Percentiles rank a stretch among this genome's conserved stretches.
These are phyloP conservation scores for Suillus sp. DNA, from an alignment of 768 basidiomycete species.

Conservation along the genomic window DNA sequence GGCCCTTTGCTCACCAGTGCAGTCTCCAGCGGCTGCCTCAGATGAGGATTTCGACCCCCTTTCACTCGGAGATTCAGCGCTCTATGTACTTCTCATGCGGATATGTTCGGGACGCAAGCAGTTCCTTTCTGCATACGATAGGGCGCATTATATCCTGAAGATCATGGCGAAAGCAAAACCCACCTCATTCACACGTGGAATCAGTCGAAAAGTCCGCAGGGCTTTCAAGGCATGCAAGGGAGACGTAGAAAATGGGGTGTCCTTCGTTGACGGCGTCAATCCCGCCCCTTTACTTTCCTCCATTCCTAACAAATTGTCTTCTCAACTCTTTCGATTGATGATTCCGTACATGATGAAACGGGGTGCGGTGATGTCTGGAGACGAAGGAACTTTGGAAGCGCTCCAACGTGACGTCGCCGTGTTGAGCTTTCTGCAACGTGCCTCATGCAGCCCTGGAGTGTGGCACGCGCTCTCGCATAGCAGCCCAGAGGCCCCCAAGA, in stretches of 20 bases:
- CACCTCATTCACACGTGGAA: background rate
- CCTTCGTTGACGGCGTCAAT: background rate
- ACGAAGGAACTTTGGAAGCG: background rate
- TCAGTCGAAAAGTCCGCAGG: background rate
- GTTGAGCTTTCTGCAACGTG: background rate
- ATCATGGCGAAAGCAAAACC: slow-evolving; percentile 1
- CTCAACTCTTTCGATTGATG: slow-evolving; percentile 28
- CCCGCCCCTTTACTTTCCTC: background rate
- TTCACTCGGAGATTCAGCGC: slow-evolving; percentile 9
- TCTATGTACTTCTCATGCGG: slow-evolving; percentile 12
- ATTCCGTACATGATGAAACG: slow-evolving; percentile 22
- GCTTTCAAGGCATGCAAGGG: background rate
- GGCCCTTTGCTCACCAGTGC: background rate
- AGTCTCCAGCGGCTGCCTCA: background rate
- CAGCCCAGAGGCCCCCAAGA: background rate
- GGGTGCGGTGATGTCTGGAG: background rate
- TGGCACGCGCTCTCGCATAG: background rate
- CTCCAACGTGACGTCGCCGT: background rate
- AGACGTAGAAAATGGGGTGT: background rate
- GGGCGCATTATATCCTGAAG: background rate
- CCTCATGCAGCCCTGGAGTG: background rate
- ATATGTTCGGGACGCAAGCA: slow-evolving; percentile 8
- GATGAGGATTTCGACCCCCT: background rate
- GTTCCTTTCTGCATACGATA: background rate
- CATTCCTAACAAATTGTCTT: slow-evolving; percentile 6